Percentiles rank a stretch among this genome's conserved stretches.
phyloP scores from a whole-genome alignment of 129 eudicot genomes.

The carrot (Daucus carota) region DH1_v3.0 NC_030382.2:50770001-50770500 shows the following conservation, averaged over 20 bases:
- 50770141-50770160: constrained; percentile 58
- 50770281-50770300: neutral
- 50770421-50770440: constrained; percentile 88
- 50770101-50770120: constrained; percentile 38
- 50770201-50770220: constrained; percentile 51
- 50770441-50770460: constrained; percentile 69
- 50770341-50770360: constrained; percentile 33
- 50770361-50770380: constrained; percentile 61
- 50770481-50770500: constrained; percentile 56
- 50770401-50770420: constrained; percentile 79
- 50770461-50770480: constrained; percentile 78
- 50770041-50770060: neutral
- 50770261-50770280: constrained; percentile 3
- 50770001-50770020: neutral
- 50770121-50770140: constrained; percentile 46
- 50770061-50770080: neutral
- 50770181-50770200: constrained; percentile 72
- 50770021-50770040: neutral
- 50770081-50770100: neutral
- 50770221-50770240: constrained; percentile 49
- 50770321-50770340: neutral
- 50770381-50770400: constrained; percentile 51
- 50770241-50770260: constrained; percentile 37
- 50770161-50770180: constrained; percentile 42
- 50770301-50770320: neutral